Evolutionary conservation across 163 green algal species (phyloP).

Genomic region (Scenedesmus sp.): DNA sequence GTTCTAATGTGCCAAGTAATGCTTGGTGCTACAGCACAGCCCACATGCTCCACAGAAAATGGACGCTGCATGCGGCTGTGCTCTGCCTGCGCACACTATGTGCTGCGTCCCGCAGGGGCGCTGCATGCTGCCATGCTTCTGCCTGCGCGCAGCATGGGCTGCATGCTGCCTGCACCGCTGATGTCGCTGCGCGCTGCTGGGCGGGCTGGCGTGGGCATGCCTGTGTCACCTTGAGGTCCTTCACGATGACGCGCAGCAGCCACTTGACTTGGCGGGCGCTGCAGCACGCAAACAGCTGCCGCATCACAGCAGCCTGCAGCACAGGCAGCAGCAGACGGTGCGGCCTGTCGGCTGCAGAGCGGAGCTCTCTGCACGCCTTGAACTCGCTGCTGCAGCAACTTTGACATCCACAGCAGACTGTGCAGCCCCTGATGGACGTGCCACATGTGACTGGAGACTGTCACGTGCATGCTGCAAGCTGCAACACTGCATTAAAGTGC

Average conservation of each 20-base stretch:
- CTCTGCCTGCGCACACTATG: too few species aligned
- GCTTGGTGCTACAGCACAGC: too few species aligned
- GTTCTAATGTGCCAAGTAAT: too few species aligned
- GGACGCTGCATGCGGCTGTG: too few species aligned
- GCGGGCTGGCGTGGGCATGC: background rate
- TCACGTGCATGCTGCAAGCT: background rate
- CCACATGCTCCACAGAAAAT: too few species aligned
- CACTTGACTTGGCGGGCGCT: constrained; percentile 70
- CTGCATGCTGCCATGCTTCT: too few species aligned
- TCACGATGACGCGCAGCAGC: constrained; percentile 80
- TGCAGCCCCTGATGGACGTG: too few species aligned
- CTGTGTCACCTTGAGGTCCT: constrained; percentile 71
- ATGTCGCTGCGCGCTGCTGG: background rate
- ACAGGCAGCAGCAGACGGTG: constrained; percentile 26
- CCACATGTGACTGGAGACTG: background rate
- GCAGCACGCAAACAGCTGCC: constrained; percentile 17
- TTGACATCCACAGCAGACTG: background rate
- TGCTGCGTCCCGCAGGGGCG: too few species aligned
- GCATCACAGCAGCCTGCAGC: constrained; percentile 16
- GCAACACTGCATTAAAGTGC: background rate
- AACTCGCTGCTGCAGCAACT: background rate
- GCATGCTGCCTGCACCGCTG: background rate
- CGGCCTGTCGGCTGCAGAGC: too few species aligned
- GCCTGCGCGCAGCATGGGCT: too few species aligned
- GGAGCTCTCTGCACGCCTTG: background rate